Percentiles rank a stretch among this genome's conserved stretches.
Conservation (phyloP, 1,284 basidiomycete genomes). For the Volvariella volvacea region DNA sequence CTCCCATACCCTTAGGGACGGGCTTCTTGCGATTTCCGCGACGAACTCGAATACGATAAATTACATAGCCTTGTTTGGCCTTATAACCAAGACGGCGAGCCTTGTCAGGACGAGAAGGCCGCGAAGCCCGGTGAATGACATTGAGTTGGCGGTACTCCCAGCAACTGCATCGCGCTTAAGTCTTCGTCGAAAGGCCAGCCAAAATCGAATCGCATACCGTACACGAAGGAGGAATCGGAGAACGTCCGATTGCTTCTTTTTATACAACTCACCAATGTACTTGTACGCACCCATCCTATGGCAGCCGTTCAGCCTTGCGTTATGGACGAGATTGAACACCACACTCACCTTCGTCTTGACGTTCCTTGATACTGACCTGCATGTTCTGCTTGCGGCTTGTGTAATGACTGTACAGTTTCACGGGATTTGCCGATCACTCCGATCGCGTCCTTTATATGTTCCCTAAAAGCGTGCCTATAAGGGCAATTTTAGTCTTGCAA, state of each 20-base stretch:
- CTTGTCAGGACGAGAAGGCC: constrained; percentile 98
- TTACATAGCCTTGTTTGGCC: constrained; percentile 98
- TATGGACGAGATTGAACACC: constrained; percentile 5
- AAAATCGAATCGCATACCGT: constrained; percentile 66
- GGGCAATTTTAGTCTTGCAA: no score
- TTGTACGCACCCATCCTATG: constrained; percentile 87
- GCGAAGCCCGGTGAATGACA: constrained; percentile 96
- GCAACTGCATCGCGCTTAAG: constrained; percentile 59
- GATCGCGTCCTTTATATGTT: constrained; percentile 6
- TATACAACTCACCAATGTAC: constrained; percentile 95
- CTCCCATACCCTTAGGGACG: constrained; percentile 90
- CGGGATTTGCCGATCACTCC: background rate
- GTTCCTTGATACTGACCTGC: no score
- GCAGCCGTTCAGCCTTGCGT: constrained; percentile 12
- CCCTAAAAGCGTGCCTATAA: no score
- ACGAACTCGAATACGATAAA: constrained; percentile 97
- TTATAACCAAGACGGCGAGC: constrained; percentile 99
- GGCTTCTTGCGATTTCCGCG: constrained; percentile 99
- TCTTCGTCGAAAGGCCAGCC: background rate
- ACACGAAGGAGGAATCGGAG: constrained; percentile 98
- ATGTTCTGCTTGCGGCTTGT: no score
- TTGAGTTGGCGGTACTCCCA: constrained; percentile 99
- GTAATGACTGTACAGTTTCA: background rate
- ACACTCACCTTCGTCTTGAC: background rate
- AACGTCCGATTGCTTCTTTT: constrained; percentile 96